These are phyloP conservation scores for Flammula alnicola DNA, from an alignment of 1,284 basidiomycete genomes.

Conservation along the genomic window DNA sequence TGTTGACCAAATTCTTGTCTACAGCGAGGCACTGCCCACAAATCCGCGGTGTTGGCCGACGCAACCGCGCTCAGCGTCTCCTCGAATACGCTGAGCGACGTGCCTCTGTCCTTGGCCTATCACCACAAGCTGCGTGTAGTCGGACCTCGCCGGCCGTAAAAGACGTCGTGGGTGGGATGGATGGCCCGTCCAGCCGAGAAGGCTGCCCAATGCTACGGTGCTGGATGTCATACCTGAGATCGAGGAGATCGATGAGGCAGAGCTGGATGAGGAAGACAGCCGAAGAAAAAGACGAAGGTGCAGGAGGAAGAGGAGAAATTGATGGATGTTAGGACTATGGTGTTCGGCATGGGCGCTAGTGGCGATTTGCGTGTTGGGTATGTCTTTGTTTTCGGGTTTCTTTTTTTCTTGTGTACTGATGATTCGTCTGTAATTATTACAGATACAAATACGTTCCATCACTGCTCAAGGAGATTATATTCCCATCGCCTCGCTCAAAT, in stretches of 20 bases:
- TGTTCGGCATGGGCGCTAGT: constrained; percentile 47
- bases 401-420: too few relatives aligned
- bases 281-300: constrained; percentile 25
- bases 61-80: constrained; percentile 67
- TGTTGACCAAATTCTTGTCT: constrained; percentile 5
- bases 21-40: constrained; percentile 52
- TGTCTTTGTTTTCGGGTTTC: constrained; percentile 28
- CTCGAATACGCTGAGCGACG: constrained; percentile 68
- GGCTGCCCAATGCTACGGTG: constrained; percentile 41
- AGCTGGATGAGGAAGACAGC: constrained; percentile 22
- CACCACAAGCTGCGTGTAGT: constrained; percentile 10
- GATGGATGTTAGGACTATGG: constrained; percentile 49
- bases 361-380: constrained; percentile 52
- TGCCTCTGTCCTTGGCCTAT: constrained; percentile 53
- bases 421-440: constrained; percentile 9
- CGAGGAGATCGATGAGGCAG: constrained; percentile 34
- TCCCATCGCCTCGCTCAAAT: constrained; percentile 36
- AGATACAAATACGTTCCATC: constrained; percentile 67
- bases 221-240: constrained; percentile 41
- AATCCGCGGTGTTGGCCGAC: constrained; percentile 51
- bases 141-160: constrained; percentile 41
- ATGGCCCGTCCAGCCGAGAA: constrained; percentile 35
- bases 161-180: constrained; percentile 39
- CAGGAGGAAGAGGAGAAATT: constrained; percentile 36
- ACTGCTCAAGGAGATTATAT: constrained; percentile 49